A percentile compares a stretch with the other conserved stretches of the same genome.
phyloP scores from a whole-genome alignment of 2,329 filamentous ascomycete genomes.

The Aspergillus aculeatus region DNA sequence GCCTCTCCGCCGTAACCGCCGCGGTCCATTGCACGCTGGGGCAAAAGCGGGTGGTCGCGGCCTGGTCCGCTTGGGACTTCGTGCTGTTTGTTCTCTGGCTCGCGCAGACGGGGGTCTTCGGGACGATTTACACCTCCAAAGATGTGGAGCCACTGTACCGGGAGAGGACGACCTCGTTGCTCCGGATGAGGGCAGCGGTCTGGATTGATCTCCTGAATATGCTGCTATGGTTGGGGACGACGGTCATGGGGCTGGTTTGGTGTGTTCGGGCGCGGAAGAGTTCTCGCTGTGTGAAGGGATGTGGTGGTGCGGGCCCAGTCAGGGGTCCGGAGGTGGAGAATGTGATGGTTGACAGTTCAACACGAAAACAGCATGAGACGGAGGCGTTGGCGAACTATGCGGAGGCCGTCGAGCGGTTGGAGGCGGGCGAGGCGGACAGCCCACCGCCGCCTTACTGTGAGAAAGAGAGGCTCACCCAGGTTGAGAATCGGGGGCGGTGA shows the following conservation, averaged over 20 bases:
- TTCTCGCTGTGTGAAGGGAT: no score
- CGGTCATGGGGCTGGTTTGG: not conserved
- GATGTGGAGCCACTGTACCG: not conserved
- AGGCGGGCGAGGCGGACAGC: no score
- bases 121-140: not conserved
- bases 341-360: no score
- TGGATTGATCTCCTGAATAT: constrained; percentile 5
- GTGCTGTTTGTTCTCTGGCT: constrained; percentile 11
- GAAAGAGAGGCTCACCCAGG: no score
- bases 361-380: no score
- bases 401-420: no score
- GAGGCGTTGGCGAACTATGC: no score
- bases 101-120: constrained; percentile 8
- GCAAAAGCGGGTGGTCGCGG: not conserved
- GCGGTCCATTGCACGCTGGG: constrained; percentile 12
- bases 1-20: constrained; percentile 16
- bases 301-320: no score
- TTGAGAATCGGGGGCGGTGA: no score
- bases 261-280: not conserved
- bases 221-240: constrained; percentile 6
- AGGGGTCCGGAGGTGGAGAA: no score
- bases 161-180: not conserved
- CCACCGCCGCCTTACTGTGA: no score
- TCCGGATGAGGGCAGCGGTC: constrained; percentile 2
- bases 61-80: not conserved